Base-by-base conservation (phyloP, 2,329 filamentous ascomycete species). In the Colletotrichum siamense region DNA sequence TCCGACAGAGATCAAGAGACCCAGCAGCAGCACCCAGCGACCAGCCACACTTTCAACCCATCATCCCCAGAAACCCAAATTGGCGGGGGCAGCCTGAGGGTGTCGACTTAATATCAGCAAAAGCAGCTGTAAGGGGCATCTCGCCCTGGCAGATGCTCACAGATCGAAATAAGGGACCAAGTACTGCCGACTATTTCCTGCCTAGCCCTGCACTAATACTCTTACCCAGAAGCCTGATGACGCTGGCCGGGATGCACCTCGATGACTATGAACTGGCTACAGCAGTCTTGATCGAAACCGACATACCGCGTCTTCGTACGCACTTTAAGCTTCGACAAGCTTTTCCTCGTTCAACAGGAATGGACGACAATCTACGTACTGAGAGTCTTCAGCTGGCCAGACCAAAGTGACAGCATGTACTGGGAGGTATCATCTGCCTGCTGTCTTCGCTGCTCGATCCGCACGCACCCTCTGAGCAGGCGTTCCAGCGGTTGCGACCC, bases 111-210 rank as follows among this genome's bases (percentile, higher is more conserved):
- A 67, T 65, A 49, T 70, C 66, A 39, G 61, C 24, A 7, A 61
- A 75, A 61, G 66, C 49, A 71, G 66, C 59, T 75, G 71, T 67
- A 77, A 77, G 72, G 71, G 71, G 72, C 36, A 39, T 57, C 49
- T 32, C 24, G 63, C 63, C 76, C 76, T 79, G 78, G 66, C 74
- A 57, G 57, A 77, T 68, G 59, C 73, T 66, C 76, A 78, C 78
- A 79, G 69, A 69, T 71, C 79, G 79, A 77, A 77, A 80, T 78
- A 79, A 73, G 73, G 69, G 79, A 79, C 77, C 78, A 75, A 77
- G 69, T 77, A 28, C 55, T 34, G 32, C 26, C 28, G 18, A 63
- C n/a, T 52, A 13, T 52, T 22, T 22, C 44, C n/a, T 52, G 44
- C n/a, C n/a, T 13, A 13, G 44, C 44, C n/a, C n/a, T 63, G 61